Evolutionary conservation across 2,329 filamentous ascomycete genomes (phyloP), one percentile per base, ranked within the genome.

Genomic region (Boeremia exigua): DNA sequence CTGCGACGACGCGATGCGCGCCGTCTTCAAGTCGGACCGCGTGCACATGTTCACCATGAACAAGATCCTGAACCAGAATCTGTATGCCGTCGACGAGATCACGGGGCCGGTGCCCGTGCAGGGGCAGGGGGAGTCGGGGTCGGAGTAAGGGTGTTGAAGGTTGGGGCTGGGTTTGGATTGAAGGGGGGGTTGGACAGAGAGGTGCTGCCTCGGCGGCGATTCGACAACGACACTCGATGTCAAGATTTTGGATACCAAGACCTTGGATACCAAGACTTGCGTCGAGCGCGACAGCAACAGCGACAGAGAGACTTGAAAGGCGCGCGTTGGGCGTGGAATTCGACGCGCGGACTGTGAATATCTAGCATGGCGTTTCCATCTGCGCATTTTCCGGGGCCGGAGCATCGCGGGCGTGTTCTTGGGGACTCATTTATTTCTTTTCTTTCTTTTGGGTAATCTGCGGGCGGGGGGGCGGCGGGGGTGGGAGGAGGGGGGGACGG

Each of bases 21-120:
- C 90, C 6, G 90, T 99, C 7, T 99, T 99, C 80, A 96, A 96
- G 76, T 85, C 90, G 70, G 86, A 92, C 69, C 90, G 86, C 69
- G 90, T 99, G 45, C 92, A 98, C 77, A 99, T 99, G 95, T 99
- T 99, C 77, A 93, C 92, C 65, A 98, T 99, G 94, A 98, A 96
- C 81, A 97, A 97, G 81, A 86, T 96, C 14, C 86, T 98, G 10
- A 92, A 91, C 60, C 88, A 89, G 73, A 94, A 98, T 70, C 82
- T 98, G 34, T 97, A 96, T 72, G 90, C 89, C 2, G 83, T 91
- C 43, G 92, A 94, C 48, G 92, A 95, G 50, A 63, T 66, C 23
- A 60, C 53, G 6, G 42, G 36, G 0, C 37, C 36, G 34, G 39
- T 46, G 3, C 39, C 19, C n/a, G n/a, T n/a, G n/a, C 19, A 7